Conservation (phyloP, 305 asterid species). For the Nicotiana rustica region DNA sequence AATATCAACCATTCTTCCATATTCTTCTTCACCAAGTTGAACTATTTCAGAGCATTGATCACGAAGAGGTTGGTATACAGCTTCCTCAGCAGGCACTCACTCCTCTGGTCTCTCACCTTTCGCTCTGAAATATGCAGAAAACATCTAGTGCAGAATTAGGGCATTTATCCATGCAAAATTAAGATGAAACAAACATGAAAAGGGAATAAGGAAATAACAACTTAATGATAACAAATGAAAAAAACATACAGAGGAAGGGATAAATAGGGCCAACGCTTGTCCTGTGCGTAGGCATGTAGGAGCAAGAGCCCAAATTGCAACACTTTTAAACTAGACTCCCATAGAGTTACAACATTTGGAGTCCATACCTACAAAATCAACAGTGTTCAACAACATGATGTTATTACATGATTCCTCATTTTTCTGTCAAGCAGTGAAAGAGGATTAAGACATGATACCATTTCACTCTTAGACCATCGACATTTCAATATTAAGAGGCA, state of each 20-base stretch:
- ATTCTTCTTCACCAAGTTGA: constrained; percentile 53
- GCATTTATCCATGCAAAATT: neutral
- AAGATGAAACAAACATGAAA: constrained; percentile 25
- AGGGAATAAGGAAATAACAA: neutral
- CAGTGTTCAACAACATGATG: constrained; percentile 1
- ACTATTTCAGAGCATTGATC: constrained; percentile 47
- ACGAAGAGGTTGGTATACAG: constrained; percentile 41
- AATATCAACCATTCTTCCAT: constrained; percentile 57
- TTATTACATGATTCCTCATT: neutral
- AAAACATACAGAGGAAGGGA: constrained; percentile 86
- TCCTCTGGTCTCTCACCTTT: constrained; percentile 89
- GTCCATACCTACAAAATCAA: constrained; percentile 77
- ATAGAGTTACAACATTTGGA: constrained; percentile 74
- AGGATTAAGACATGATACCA: neutral
- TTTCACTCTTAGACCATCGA: neutral
- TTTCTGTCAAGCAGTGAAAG: neutral
- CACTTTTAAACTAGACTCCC: constrained; percentile 83
- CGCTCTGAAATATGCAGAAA: constrained; percentile 50
- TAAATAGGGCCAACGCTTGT: constrained; percentile 87
- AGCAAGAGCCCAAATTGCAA: constrained; percentile 83
- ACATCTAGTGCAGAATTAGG: constrained; percentile 20
- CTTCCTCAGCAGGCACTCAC: constrained; percentile 81
- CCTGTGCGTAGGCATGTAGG: constrained; percentile 94
- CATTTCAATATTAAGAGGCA: neutral
- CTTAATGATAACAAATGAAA: constrained; percentile 27